Evolutionary conservation across 2,329 filamentous ascomycete species (phyloP), one percentile per base, ranked within the genome.

Genomic region (Sarocladium strictum): DNA sequence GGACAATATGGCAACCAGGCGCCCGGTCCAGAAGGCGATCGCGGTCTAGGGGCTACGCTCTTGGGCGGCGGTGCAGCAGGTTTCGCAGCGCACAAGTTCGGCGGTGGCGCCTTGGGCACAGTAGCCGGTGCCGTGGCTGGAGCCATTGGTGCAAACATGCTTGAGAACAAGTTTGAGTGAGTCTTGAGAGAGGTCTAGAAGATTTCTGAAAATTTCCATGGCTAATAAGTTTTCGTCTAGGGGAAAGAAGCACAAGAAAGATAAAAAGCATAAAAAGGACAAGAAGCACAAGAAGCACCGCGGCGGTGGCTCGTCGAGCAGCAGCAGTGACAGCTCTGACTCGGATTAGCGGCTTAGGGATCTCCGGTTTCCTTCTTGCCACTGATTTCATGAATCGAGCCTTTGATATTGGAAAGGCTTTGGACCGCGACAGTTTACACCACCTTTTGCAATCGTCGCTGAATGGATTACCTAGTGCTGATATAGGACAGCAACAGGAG

Each of bases 41-140:
- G 77, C 45, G 78, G 78, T n/a, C 67, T 81, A 2, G 77, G 77
- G 3, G 74, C 77, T 2, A 73, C 76, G 7, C 59, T 80, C 15
- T 56, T 76, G 2, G 77, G 77, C 32, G 72, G 75, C 14, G 75
- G 72, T 40, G 76, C 71, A 1, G 78, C 76, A 21, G 77, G 74
- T 6, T 79, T 73, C 59, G 66, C 76, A 0, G 76, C 75, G 0
- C 74, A 80, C 64, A 72, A 78, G 57, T 66, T 76, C 19, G 78
- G 77, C 9, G 76, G 76, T 40, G 76, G 77, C 17, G 58, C 73
- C 26, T 59, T 80, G 32, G 76, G 75, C 27, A 77, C 76, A 2
- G 61, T 79, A 2, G 76, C 71, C 2, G 75, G 75, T 14, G 69
- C 75, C 1, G 68, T 78, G 3, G 72, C 71, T 11, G 78, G 78